These are phyloP conservation scores for Termitomyces sp. DNA, from an alignment of 768 basidiomycete species.

Conservation along the genomic window DNA sequence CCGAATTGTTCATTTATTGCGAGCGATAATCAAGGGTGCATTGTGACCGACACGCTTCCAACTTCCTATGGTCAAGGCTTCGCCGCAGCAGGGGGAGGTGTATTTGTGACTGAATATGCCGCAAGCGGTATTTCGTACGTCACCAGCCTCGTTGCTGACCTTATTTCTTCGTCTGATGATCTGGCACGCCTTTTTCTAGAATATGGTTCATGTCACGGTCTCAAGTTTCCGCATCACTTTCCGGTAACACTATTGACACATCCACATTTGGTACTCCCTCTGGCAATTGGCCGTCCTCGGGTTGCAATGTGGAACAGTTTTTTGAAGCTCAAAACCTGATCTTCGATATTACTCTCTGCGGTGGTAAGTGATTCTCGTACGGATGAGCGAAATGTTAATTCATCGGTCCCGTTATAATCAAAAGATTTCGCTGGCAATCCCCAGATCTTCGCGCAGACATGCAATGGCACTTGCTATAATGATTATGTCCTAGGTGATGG, in stretches of 20 bases:
- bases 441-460: conserved; percentile 55
- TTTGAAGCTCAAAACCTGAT: conserved; percentile 66
- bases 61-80: conserved; percentile 67
- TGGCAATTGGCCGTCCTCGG: conserved; percentile 60
- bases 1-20: conserved; percentile 56
- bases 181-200: conserved; percentile 23
- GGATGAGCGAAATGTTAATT: no score
- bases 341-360: conserved; percentile 73
- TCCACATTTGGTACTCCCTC: conserved; percentile 61
- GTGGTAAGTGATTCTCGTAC: conserved; percentile 31
- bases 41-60: conserved; percentile 50
- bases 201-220: conserved; percentile 64
- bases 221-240: conserved; percentile 44
- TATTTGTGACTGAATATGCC: conserved; percentile 74
- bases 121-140: conserved; percentile 61
- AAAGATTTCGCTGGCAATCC: conserved; percentile 50
- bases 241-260: conserved; percentile 51
- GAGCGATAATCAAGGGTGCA: conserved; percentile 64
- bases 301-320: conserved; percentile 50
- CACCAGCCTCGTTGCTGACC: background rate
- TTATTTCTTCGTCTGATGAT: background rate
- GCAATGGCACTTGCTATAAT: conserved; percentile 63
- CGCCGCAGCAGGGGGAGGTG: conserved; percentile 63
- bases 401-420: background rate
- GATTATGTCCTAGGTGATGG: conserved; percentile 66